These are phyloP conservation scores for Ambrosia artemisiifolia DNA, from an alignment of 129 eudicot genomes.

Conservation along the genomic window DNA sequence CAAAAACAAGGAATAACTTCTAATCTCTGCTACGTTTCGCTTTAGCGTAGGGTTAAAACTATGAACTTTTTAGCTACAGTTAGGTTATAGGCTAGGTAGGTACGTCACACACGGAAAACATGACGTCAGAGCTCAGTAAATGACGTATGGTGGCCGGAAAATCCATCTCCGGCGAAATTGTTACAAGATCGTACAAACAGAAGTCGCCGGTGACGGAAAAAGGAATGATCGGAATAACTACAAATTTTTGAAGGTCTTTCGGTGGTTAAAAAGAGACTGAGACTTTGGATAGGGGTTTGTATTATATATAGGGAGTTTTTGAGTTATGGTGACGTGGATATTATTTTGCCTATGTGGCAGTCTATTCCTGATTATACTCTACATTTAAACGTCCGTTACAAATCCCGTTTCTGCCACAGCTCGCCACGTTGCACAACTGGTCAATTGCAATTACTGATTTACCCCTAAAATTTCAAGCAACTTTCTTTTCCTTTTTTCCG, in stretches of 20 bases:
- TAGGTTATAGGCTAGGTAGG: slow-evolving; percentile 36
- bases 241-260: not conserved
- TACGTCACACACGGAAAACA: slow-evolving; percentile 17
- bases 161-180: slow-evolving; percentile 33
- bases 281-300: not conserved
- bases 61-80: slow-evolving; percentile 26
- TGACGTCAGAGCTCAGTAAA: slow-evolving; percentile 24
- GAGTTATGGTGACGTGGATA: slow-evolving; percentile 42
- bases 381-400: slow-evolving; percentile 38
- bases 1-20: slow-evolving; percentile 58
- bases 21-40: slow-evolving; percentile 46
- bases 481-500: too few species aligned
- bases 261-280: slow-evolving; percentile 18
- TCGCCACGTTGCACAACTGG: slow-evolving; percentile 40
- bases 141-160: slow-evolving; percentile 23
- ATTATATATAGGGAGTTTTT: slow-evolving; percentile 27
- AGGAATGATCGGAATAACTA: slow-evolving; percentile 17
- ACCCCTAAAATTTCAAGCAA: not conserved
- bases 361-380: not conserved
- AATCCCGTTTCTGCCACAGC: slow-evolving; percentile 25
- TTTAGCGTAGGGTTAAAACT: slow-evolving; percentile 44
- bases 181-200: not conserved
- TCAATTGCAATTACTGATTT: slow-evolving; percentile 11
- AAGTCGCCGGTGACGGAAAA: slow-evolving; percentile 29
- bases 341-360: slow-evolving; percentile 31